Conservation (phyloP, 352 stramenopile genomes). For the Pythium rishiriense region DNA sequence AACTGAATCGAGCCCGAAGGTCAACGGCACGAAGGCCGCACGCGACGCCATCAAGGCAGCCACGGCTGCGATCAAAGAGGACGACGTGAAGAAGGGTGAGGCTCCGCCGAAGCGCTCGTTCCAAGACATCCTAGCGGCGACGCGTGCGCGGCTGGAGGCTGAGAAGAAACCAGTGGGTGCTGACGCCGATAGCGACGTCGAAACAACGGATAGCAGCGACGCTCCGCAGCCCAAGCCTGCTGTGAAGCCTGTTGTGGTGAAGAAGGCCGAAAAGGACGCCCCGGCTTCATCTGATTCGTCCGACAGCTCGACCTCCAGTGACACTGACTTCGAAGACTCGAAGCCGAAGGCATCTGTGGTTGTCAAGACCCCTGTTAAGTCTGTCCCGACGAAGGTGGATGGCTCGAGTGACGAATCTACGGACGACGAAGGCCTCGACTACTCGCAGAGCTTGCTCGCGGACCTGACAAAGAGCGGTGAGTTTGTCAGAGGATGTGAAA, state of each 20-base stretch:
- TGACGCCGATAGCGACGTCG: slow-evolving; percentile 17
- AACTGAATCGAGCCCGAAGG: slow-evolving; percentile 25
- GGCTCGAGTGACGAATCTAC: slow-evolving; percentile 39
- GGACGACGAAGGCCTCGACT: slow-evolving; percentile 69
- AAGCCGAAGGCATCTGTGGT: slow-evolving; percentile 4
- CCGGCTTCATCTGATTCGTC: slow-evolving; percentile 16
- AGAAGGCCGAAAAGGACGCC: slow-evolving; percentile 18
- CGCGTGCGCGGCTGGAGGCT: slow-evolving; percentile 35
- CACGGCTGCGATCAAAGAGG: slow-evolving; percentile 17
- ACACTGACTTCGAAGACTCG: slow-evolving; percentile 42
- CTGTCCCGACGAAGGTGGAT: slow-evolving; percentile 26
- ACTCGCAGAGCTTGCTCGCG: slow-evolving; percentile 74
- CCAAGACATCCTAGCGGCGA: slow-evolving; percentile 43
- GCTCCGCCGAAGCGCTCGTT: slow-evolving; percentile 34
- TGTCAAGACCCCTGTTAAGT: slow-evolving; percentile 1
- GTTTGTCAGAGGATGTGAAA: slow-evolving; percentile 31
- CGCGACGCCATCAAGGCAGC: slow-evolving; percentile 10
- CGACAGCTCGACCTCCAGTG: slow-evolving; percentile 33
- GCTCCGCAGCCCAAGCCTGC: slow-evolving; percentile 7
- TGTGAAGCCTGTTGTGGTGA: not conserved
- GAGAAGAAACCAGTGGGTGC: slow-evolving; percentile 29
- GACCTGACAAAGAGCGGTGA: slow-evolving; percentile 69
- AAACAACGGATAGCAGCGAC: slow-evolving; percentile 19
- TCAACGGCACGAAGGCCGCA: slow-evolving; percentile 23
- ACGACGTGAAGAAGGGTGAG: not conserved